A percentile compares a stretch with the other conserved stretches of the same genome.
These are phyloP conservation scores for Paramecium sonneborni DNA, from an alignment of 73 alveolate species.

Conservation along the genomic window DNA sequence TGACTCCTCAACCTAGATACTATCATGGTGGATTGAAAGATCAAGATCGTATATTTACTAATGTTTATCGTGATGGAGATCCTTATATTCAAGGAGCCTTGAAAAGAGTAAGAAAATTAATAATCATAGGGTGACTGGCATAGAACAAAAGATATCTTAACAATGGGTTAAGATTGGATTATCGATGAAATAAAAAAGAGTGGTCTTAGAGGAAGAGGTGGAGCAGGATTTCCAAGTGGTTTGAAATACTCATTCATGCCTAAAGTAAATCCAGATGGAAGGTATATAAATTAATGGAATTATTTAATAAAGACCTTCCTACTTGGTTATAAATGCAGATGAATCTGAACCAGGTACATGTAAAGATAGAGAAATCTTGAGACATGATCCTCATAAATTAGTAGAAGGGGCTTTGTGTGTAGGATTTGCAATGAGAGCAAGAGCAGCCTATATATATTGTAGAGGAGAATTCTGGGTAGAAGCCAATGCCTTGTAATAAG, in stretches of 20 bases:
- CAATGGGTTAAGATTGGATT: constrained; percentile 91
- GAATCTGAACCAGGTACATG: constrained; percentile 89
- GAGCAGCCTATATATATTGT: constrained; percentile 78
- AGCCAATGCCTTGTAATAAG: constrained; percentile 72
- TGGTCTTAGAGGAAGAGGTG: constrained; percentile 94
- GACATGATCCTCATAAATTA: constrained; percentile 77
- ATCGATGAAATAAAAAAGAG: constrained; percentile 87
- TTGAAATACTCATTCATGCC: constrained; percentile 92
- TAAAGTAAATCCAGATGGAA: constrained; percentile 87
- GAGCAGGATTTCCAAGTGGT: constrained; percentile 94
- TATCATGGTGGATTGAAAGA: constrained; percentile 67
- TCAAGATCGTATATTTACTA: constrained; percentile 66
- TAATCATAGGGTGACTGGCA: constrained; percentile 89
- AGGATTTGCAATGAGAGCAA: constrained; percentile 81
- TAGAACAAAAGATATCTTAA: constrained; percentile 82
- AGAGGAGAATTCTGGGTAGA: constrained; percentile 85
- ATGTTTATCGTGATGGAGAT: constrained; percentile 67
- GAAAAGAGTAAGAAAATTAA: constrained; percentile 53
- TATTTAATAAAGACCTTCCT: constrained; percentile 69
- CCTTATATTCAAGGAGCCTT: constrained; percentile 63
- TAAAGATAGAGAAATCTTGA: constrained; percentile 79
- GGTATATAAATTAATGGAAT: constrained; percentile 39
- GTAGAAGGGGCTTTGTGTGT: constrained; percentile 78
- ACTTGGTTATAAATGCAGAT: constrained; percentile 79
- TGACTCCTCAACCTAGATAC: background rate